These are phyloP conservation scores for Auriculariales sp. DNA, from an alignment of 768 basidiomycete genomes.

Conservation along the genomic window DNA sequence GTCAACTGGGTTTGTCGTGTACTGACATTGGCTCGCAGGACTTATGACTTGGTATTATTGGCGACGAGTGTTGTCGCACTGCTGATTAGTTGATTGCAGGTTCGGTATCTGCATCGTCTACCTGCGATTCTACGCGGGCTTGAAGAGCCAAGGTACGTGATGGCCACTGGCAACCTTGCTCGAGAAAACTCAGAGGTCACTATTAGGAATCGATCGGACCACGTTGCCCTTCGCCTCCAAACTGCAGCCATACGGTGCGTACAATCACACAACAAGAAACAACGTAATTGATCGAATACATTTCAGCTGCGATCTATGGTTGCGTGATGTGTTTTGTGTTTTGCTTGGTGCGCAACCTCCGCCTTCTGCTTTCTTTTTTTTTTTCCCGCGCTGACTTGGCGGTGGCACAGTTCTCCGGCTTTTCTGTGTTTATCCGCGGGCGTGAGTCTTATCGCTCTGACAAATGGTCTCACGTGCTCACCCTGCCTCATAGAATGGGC, in stretches of 20 bases:
- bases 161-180: neutral
- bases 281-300: neutral
- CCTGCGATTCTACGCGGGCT: slow-evolving; percentile 71
- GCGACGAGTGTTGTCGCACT: slow-evolving; percentile 28
- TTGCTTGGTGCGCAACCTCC: neutral
- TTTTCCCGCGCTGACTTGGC: neutral
- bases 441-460: slow-evolving; percentile 2
- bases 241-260: slow-evolving; percentile 34
- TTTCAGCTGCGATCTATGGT: neutral
- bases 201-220: slow-evolving; percentile 38
- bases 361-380: slow-evolving; percentile 9
- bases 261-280: slow-evolving; percentile 13
- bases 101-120: slow-evolving; percentile 64
- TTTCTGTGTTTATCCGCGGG: slow-evolving; percentile 11
- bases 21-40: neutral
- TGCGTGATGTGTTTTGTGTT: neutral
- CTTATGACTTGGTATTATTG: neutral
- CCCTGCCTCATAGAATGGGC: slow-evolving; percentile 38
- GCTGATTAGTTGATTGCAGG: slow-evolving; percentile 25
- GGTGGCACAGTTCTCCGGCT: slow-evolving; percentile 28
- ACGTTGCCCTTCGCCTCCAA: slow-evolving; percentile 54
- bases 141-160: slow-evolving; percentile 46
- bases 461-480: slow-evolving; percentile 22
- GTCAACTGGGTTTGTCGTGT: slow-evolving; percentile 1
- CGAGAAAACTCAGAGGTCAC: neutral